Evolutionary conservation across 441 rosid species (phyloP), one percentile per base, ranked within the genome.

Genomic region (Mallotus repandus): DNA sequence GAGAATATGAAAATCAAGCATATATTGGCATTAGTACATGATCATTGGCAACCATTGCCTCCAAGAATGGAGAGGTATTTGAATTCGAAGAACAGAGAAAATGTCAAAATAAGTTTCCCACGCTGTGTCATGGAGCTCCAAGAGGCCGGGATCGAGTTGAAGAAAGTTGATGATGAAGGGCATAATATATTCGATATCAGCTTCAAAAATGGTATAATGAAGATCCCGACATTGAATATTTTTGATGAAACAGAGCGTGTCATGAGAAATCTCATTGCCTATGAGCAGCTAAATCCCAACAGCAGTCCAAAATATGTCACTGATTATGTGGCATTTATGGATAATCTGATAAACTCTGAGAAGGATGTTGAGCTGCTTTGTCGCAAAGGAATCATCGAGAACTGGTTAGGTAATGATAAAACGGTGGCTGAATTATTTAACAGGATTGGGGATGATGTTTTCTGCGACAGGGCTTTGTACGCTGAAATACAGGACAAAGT

Each of bases 91-190:
- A 2, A 1, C 32, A 2, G 19, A 52, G 19, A 19, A 22, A 0
- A 52, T 13, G n/a, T 13, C 0, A 0, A 14, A 52, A 18, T 19
- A 15, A 43, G 46, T 43, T 54, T 25, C 15, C 72, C 57, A 4
- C 66, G 57, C 59, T 71, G 76, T 3, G 79, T 76, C 0, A 66
- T 41, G 3, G 74, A 78, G 72, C 75, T 78, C 46, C 16, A 32
- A 12, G 75, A 75, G 64, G 70, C 72, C 0, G 85, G 82, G 35
- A 70, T 79, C 60, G 65, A 48, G 60, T 71, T 82, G 58, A 38
- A 46, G 66, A 49, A 22, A 8, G 61, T 0, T 0, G 48, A 29
- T 29, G 32, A 29, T 29, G 12, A 1, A 62, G 11, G 4, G 32
- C 0, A 9, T 0, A 48, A 60, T 45, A 29, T 64, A 11, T 58